phyloP scores from a whole-genome alignment of 176 grass and related monocot species.

The Juncus inflexus region DNA sequence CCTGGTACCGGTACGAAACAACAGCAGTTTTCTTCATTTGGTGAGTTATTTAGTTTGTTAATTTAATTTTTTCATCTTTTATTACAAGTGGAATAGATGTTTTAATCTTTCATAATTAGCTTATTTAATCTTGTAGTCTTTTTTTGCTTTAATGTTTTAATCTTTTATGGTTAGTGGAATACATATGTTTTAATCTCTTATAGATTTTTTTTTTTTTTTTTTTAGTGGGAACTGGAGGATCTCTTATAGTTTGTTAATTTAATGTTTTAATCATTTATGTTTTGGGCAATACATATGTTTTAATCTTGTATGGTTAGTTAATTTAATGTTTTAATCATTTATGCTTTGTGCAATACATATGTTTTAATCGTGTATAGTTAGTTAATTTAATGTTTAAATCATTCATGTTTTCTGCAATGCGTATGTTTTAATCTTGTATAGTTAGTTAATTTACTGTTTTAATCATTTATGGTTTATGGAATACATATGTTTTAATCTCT shows the following conservation, averaged over 20 bases:
- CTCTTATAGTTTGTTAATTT: not conserved
- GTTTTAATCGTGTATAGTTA: not conserved
- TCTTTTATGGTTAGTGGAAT: not conserved
- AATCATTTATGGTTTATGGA: not conserved
- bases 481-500: not conserved
- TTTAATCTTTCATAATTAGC: not conserved
- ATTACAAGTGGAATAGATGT: not conserved
- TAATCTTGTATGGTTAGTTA: not conserved
- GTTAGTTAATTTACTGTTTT: not conserved
- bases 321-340: not conserved
- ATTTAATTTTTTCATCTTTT: not conserved
- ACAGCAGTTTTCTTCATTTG: conserved; percentile 34
- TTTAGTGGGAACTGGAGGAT: not conserved
- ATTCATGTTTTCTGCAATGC: not conserved
- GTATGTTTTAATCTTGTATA: not conserved
- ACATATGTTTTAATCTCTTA: not conserved
- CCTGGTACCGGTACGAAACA: conserved; percentile 43
- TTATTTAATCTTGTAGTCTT: not conserved
- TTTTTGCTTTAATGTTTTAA: not conserved
- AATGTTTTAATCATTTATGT: not conserved
- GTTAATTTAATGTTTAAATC: not conserved
- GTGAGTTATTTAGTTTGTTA: conserved; percentile 22
- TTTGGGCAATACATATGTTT: not conserved
- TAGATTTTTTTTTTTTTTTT: not conserved
- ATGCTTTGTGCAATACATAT: too few relatives aligned